Percentiles rank a stretch among this genome's conserved stretches.
phyloP scores from a whole-genome alignment of 768 basidiomycete species.

The Kwoniella pini region DNA sequence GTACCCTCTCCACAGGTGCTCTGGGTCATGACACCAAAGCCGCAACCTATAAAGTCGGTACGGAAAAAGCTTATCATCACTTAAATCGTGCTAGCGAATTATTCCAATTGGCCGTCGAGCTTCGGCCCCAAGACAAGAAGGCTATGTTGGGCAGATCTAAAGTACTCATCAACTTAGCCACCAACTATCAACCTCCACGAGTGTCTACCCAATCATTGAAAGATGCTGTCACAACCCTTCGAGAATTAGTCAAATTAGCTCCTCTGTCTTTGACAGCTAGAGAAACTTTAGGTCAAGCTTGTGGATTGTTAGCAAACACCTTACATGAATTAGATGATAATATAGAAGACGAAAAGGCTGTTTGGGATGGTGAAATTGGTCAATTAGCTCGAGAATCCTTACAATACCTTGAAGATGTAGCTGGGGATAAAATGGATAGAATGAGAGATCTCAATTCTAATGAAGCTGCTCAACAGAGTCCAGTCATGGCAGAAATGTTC shows the following conservation, averaged over 20 bases:
- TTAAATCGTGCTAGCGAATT: conserved; percentile 49
- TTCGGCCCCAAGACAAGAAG: conserved; percentile 33
- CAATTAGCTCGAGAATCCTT: conserved; percentile 46
- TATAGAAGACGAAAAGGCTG: conserved; percentile 28
- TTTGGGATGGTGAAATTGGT: conserved; percentile 49
- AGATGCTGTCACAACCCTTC: conserved; percentile 32
- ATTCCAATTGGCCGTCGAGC: conserved; percentile 37
- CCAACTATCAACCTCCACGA: conserved; percentile 43
- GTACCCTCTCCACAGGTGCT: conserved; percentile 28
- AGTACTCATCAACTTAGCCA: conserved; percentile 44
- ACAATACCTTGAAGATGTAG: conserved; percentile 43
- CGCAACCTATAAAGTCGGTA: conserved; percentile 42
- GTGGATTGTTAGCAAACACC: conserved; percentile 35
- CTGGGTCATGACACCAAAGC: conserved; percentile 49
- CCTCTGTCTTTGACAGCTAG: conserved; percentile 39
- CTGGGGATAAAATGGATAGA: conserved; percentile 44
- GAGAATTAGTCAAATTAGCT: conserved; percentile 36
- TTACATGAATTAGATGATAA: conserved; percentile 44
- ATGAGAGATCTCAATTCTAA: conserved; percentile 26
- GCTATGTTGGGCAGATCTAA: conserved; percentile 45
- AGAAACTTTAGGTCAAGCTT: conserved; percentile 44
- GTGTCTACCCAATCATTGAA: conserved; percentile 35
- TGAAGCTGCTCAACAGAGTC: conserved; percentile 32
- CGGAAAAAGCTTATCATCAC: conserved; percentile 53
- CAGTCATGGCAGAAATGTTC: conserved; percentile 47